Evolutionary conservation across 495 filamentous ascomycete genomes (phyloP), one percentile per base, ranked within the genome.

Genomic region (Neurospora sp.): DNA sequence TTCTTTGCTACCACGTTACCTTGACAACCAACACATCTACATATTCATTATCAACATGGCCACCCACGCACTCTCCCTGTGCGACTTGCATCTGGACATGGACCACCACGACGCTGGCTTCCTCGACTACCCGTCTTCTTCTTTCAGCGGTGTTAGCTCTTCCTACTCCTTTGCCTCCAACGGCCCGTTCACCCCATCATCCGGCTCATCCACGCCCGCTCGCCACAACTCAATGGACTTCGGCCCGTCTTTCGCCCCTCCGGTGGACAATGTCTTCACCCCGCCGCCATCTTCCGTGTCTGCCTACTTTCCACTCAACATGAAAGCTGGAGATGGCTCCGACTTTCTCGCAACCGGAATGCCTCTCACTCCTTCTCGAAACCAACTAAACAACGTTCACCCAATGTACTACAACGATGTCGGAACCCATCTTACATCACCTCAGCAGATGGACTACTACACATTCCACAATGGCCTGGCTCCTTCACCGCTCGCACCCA

Each of bases 141-240:
- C 74, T 44, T 78, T 79, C 2, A 79, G 79, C 41, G 73, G 71
- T 61, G 77, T 76, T 69, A 78, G 78, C 48, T 84, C 82, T 20
- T 83, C 80, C 4, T 80, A 75, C 8, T 78, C 81, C 39, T 79
- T 80, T 41, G 81, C 83, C 37, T 71, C 75, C 41, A 82, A 78
- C 40, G 81, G 79, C 37, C 79, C 82, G 5, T 83, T 77, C 68
- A 85, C 83, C 4, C 83, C 83, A 16, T 77, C 75, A 5, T 84
- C 83, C 68, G 80, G 80, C 37, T 75, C 74, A 61, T 80, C 74
- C 59, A 81, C 59, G 5, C 76, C 75, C 35, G 75, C 69, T 41
- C 73, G 68, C 27, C 70, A 71, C 1, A 39, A 71, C 14, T 74
- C 74, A 7, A 53, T 82, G 40, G 75, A 81, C 66, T 76, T 77